Conservation (phyloP, 495 filamentous ascomycete species). For the Talaromyces thailandensis region DNA sequence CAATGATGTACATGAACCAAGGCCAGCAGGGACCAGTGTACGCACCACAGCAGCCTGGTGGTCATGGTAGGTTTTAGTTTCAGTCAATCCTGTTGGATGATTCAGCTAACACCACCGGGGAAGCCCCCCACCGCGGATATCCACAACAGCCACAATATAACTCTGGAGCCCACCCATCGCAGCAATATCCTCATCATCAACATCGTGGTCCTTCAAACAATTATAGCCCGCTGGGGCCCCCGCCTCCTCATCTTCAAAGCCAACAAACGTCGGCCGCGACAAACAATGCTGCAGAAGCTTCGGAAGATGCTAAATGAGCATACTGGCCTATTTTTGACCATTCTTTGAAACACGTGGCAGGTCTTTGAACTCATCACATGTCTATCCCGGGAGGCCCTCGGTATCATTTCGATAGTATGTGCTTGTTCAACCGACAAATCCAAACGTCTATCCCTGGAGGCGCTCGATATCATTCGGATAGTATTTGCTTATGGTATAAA, state of each 20-base stretch:
- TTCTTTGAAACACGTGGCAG: not conserved
- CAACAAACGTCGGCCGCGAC: conserved; percentile 28
- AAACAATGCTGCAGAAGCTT: conserved; percentile 31
- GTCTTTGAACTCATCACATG: not conserved
- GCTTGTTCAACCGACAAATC: not conserved
- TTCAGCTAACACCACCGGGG: conserved; percentile 19
- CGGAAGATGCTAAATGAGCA: conserved; percentile 50
- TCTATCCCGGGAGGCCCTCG: not conserved
- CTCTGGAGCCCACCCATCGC: conserved; percentile 55
- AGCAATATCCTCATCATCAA: conserved; percentile 54
- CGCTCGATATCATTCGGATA: not conserved
- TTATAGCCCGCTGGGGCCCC: conserved; percentile 45
- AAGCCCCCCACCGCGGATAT: conserved; percentile 49
- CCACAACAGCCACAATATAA: conserved; percentile 52
- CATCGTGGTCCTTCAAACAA: conserved; percentile 51
- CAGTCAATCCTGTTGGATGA: conserved; percentile 6
- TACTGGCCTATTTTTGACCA: not conserved
- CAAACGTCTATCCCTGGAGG: not conserved
- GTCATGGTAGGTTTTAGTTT: conserved; percentile 50
- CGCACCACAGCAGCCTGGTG: conserved; percentile 47
- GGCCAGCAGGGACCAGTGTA: conserved; percentile 60
- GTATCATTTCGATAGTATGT: not conserved
- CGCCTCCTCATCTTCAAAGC: conserved; percentile 32
- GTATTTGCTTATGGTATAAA: not conserved
- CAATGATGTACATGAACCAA: conserved; percentile 58